Base-by-base conservation (phyloP, 345 rosid genomes). In the Corymbia maculata region DNA sequence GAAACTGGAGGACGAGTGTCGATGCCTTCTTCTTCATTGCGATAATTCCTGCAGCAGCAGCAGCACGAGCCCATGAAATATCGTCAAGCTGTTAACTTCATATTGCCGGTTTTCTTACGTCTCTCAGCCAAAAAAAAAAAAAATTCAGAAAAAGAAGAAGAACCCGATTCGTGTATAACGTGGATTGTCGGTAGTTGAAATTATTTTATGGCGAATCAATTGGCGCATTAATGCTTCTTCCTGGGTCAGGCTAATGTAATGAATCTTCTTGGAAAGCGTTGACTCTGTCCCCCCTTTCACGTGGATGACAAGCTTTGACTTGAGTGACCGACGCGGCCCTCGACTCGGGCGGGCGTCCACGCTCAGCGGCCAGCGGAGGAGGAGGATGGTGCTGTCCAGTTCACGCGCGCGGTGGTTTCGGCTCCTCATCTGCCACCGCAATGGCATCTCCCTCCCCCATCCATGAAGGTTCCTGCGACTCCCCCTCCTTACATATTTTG, bases 1-100 rank as follows among this genome's bases (percentile, higher is more conserved):
- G 88, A 88, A 93, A 85, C 64, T 64, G 64, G 80, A 92, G 21
- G 32, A 89, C 85, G 26, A 92, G 82, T 9, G 82, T 22, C 44
- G 47, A 70, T 11, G 16, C 45, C 57, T 7, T 28, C 57, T 7
- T 28, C 42, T 51, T 12, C 86, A 85, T 85, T 2, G 57, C 44
- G 44, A 85, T 49, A 42, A 44, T 51, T 49, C 86, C 82, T 70
- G 82, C 80, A 17, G 45, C 82, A 9, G n/a, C n/a, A 36, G 82
- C 82, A 70, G 17, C 80, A 1, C 47, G 44, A 70, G 82, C 82
- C 44, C n/a, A 2, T 36, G 82, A 19, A 16, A 28, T 42, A 14
- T 16, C 42, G 13, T 64, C 75, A 64, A 64, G 75, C 42, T 13
- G 75, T 30, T 16, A 36, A 64, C 75, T 64, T 64, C 75, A 1